Evolutionary conservation across 1,284 basidiomycete genomes (phyloP), one percentile per base, ranked within the genome.

Genomic region (Volvariella volvacea): DNA sequence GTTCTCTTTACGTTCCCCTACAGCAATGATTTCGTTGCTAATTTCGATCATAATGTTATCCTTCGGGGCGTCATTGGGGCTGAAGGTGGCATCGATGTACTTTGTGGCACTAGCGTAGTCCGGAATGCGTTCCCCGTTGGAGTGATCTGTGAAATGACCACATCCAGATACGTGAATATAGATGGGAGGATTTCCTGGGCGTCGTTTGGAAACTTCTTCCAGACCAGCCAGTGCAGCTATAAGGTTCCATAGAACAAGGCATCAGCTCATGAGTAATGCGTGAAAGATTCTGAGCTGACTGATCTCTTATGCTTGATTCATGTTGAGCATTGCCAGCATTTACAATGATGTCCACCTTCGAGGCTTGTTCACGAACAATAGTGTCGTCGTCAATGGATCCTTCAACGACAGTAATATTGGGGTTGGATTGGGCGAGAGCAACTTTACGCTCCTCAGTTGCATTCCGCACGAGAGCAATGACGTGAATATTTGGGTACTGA

Each of bases 131-230:
- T 40, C 16, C 12, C 67, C 69, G 30, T 58, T 60, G 4, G 59
- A 58, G 46, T 66, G 66, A 51, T 71, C 66, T 39, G 61, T 62
- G 25, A 63, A 37, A 33, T 71, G 62, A 10, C 64, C 68, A 16
- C 53, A 51, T 1, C 68, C 68, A 1, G 70, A 72, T 17, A 67
- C 53, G 28, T 72, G 69, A 37, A 71, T 59, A 42, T 68, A 70
- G 12, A 70, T 44, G 0, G 66, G 70, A 1, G 68, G 64, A 16
- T 60, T 61, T 15, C 59, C 63, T 1, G 64, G 57, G 14, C 56
- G 51, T 19, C 15, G 52, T 6, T 50, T 42, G 25, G 45, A 50
- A 12, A 53, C 59, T 12, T 53, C 63, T 48, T 67, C 59, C 12
- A 71, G 55, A 3, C 67, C 66, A 1, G 54, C 52, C 1, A 73